phyloP scores from a whole-genome alignment of 805 yeast genomes.

The Saccharomycodes ludwigii region DNA sequence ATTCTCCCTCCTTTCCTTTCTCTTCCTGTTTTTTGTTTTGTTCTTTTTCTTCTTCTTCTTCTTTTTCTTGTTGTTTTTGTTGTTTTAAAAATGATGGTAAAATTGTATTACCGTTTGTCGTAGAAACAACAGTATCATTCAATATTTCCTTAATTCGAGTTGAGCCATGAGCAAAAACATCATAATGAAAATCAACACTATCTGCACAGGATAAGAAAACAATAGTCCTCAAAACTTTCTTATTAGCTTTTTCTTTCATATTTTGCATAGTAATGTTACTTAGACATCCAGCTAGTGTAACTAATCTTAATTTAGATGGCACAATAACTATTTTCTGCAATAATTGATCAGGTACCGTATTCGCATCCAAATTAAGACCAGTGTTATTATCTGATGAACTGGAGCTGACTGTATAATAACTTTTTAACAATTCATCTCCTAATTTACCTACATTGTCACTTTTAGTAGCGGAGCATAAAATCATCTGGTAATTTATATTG shows the following conservation, averaged over 20 bases:
- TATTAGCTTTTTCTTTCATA: constrained; percentile 5
- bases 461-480: constrained; percentile 92
- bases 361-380: constrained; percentile 20
- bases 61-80: too few relatives aligned
- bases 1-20: constrained; percentile 22
- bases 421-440: constrained; percentile 60
- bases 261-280: constrained; percentile 31
- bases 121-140: constrained; percentile 20
- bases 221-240: constrained; percentile 18
- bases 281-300: constrained; percentile 59
- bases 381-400: constrained; percentile 15
- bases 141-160: constrained; percentile 4
- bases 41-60: constrained; percentile 22
- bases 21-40: too few relatives aligned
- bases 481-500: constrained; percentile 45
- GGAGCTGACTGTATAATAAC: constrained; percentile 57
- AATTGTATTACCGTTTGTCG: constrained; percentile 17
- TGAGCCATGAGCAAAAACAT: constrained; percentile 37
- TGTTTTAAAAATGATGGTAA: constrained; percentile 19
- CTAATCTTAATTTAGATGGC: constrained; percentile 86
- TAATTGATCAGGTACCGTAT: constrained; percentile 81
- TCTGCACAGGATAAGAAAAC: constrained; percentile 91
- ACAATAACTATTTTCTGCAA: constrained; percentile 69
- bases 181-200: constrained; percentile 89
- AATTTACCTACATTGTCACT: constrained; percentile 68